Conservation (phyloP, 2,329 filamentous ascomycete species). For the Nothophoma quercina region DNA sequence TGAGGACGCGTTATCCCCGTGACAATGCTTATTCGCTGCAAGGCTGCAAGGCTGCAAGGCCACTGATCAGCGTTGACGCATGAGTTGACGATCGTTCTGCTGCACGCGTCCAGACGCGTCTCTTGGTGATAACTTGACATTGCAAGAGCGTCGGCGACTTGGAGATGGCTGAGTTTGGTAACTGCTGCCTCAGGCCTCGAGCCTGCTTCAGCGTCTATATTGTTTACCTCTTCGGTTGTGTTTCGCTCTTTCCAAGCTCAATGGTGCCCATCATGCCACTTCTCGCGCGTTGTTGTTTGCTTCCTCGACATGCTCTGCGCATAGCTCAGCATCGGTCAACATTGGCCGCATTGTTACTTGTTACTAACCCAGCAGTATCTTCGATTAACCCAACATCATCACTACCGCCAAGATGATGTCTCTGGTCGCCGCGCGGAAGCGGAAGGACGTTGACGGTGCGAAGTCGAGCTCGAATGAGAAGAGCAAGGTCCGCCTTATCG, state of each 20-base stretch:
- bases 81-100: too few species aligned
- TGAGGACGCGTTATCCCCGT: background rate
- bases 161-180: background rate
- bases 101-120: background rate
- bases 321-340: constrained; percentile 6
- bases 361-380: constrained; percentile 10
- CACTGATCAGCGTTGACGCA: too few species aligned
- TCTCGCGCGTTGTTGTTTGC: background rate
- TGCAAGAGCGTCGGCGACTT: background rate
- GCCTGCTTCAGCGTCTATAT: background rate
- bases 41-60: too few species aligned
- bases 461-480: constrained; percentile 33
- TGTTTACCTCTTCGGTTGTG: background rate
- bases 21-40: background rate
- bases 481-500: constrained; percentile 45
- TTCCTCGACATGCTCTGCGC: constrained; percentile 1
- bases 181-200: background rate
- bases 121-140: background rate
- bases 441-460: constrained; percentile 38
- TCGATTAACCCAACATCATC: background rate
- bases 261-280: background rate
- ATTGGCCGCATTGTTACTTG: constrained; percentile 9
- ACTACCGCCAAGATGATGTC: constrained; percentile 38
- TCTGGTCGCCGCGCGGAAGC: constrained; percentile 40
- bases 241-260: background rate